Evolutionary conservation across 2,329 filamentous ascomycete species (phyloP), one percentile per base, ranked within the genome.

Genomic region (Trichophyton simii): DNA sequence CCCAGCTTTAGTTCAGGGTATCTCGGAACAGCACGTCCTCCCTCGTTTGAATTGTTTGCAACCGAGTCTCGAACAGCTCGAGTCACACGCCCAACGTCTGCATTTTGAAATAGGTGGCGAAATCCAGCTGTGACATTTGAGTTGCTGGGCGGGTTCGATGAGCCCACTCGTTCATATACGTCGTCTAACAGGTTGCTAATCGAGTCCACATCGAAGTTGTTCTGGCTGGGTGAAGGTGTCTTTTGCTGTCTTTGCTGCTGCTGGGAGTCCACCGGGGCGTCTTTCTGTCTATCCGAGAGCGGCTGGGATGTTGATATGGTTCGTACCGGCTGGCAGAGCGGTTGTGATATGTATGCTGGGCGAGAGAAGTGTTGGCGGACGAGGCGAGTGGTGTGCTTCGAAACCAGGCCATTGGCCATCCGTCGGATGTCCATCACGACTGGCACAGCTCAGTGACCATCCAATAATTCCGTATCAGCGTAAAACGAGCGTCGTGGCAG

Each of bases 1-100:
- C 63, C 67, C 41, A 71, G 64, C 7, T 69, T 66, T 28, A 71
- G 44, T 41, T 65, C 61, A 25, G 61, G 42, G 8, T 52, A 44
- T 25, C 8, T 57, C n/a, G 34, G 20, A 52, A 41, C 11, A 15
- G 41, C n/a, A 25, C n/a, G 28, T 34, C 22, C 28, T 11, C n/a
- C 13, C 20, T 34, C 20, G 38, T 9, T 28, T 20, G 28, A 18
- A 13, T 6, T 13, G 38, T 44, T 18, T 25, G n/a, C 20, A 48
- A 46, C 57, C 15, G 44, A 25, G 13, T 46, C 28, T 9, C 20
- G 38, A 50, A 50, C 57, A 11, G 28, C 38, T 22, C 57, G 38
- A 5, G 28, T 60, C 18, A 41, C 46, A 11, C 25, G 18, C 36
- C 46, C 44, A n/a, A 59, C 34, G 9, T 60, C 41, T 20, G 57